Base-by-base conservation (phyloP, 495 filamentous ascomycete genomes). In the Neurospora sp. region DNA sequence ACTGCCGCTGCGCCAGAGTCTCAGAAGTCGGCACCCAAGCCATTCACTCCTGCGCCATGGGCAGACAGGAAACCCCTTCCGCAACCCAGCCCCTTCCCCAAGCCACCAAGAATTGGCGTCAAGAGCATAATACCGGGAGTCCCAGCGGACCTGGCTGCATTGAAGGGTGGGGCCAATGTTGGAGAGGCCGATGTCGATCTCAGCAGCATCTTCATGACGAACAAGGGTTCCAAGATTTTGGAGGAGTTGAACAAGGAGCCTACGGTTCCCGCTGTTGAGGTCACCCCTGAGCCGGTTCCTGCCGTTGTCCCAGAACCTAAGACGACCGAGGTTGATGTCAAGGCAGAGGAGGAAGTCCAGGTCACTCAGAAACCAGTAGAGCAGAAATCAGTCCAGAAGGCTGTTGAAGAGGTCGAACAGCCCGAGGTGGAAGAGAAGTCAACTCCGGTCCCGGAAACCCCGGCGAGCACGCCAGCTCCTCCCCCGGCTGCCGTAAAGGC, bases 191-290 rank as follows among this genome's bases (percentile, higher is more conserved):
- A 68, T 38, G 74, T 83, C 35, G 73, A 84, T 70, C 40, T 83
- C 53, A 80, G 82, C 53, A 80, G 81, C 68, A 53, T 85, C 39
- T 85, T 85, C 48, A 80, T 76, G 39, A 84, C 82, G 20, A 76
- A 59, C 44, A 77, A 73, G 39, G 82, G 77, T 10, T 81, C 81
- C 8, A 76, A 75, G 41, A 79, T 81, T 8, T 20, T 83, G 27
- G 80, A 81, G 37, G 76, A 74, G 3, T 11, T 77, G 39, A 73
- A 74, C 70, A 72, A 65, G 70, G 53, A 68, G 53, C 42, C 35
- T 16, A 37, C 70, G 35, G 35, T 69, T 41, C 37, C n/a, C 35
- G 35, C 35, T 4, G 35, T 38, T 12, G 37, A 40, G n/a, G 18
- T 18, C 3, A 61, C 12, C 53, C 12, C 22, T 61, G 14, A 61